These are phyloP conservation scores for Immersiporthe knoxdaviesiana DNA, from an alignment of 2,329 filamentous ascomycete genomes.

Conservation along the genomic window DNA sequence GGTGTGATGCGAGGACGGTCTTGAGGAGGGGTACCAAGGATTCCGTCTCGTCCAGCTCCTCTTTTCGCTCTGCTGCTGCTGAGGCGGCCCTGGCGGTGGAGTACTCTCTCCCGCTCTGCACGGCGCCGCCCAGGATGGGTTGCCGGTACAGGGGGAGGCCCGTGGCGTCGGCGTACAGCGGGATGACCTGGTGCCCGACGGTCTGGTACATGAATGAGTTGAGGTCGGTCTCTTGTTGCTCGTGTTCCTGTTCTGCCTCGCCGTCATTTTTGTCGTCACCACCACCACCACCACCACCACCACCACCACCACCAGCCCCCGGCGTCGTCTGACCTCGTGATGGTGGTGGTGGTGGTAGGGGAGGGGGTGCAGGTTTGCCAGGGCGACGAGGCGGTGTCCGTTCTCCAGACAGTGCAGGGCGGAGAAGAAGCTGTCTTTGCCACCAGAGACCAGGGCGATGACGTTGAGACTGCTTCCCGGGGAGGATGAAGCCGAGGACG, in stretches of 20 bases:
- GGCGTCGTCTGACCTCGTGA: background rate
- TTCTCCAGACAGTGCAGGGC: constrained; percentile 87
- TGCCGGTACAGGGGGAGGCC: constrained; percentile 82
- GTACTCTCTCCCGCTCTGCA: constrained; percentile 76
- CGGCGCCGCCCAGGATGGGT: constrained; percentile 71
- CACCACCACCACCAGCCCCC: constrained; percentile 37
- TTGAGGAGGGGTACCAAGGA: constrained; percentile 77
- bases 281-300: constrained; percentile 34
- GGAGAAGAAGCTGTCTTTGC: constrained; percentile 96
- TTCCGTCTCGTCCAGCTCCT: constrained; percentile 79
- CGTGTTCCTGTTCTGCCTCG: constrained; percentile 33
- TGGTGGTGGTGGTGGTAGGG: constrained; percentile 14
- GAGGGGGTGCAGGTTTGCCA: constrained; percentile 82
- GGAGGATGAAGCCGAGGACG: constrained; percentile 40
- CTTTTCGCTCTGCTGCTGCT: constrained; percentile 17
- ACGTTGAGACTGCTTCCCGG: constrained; percentile 64
- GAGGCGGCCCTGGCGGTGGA: constrained; percentile 22
- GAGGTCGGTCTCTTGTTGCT: constrained; percentile 64
- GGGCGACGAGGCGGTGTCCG: constrained; percentile 81
- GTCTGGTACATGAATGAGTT: constrained; percentile 99
- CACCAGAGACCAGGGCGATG: constrained; percentile 91
- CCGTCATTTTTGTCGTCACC: constrained; percentile 42
- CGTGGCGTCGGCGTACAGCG: constrained; percentile 79
- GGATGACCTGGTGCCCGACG: constrained; percentile 84
- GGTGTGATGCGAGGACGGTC: constrained; percentile 68